Conservation (phyloP, 345 rosid species). For the Bruguiera sexangula region DNA sequence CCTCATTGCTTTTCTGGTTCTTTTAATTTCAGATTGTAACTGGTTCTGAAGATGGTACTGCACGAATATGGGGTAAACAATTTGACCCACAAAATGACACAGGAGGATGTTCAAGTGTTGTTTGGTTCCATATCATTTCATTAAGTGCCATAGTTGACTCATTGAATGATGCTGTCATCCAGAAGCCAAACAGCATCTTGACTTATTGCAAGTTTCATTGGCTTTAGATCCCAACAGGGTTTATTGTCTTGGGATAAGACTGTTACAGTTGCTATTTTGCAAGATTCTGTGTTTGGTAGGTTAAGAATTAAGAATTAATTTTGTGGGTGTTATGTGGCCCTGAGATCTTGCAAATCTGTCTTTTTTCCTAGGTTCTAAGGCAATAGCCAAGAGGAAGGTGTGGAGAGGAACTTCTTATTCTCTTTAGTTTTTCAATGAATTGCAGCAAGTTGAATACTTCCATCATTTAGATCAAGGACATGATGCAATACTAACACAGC, state of each 20-base stretch:
- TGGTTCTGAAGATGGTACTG: conserved; percentile 98
- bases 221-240: too few relatives aligned
- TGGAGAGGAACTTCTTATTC: not conserved
- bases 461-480: not conserved
- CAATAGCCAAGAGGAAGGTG: not conserved
- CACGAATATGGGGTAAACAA: conserved; percentile 87
- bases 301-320: not conserved
- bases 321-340: not conserved
- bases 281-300: not conserved
- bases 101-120: not conserved
- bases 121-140: not conserved
- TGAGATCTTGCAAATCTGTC: not conserved
- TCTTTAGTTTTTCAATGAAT: not conserved
- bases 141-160: too few relatives aligned
- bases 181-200: too few relatives aligned
- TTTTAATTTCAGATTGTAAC: conserved; percentile 63
- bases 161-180: not conserved
- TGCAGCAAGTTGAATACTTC: too few relatives aligned
- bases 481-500: not conserved
- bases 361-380: not conserved
- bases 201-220: too few relatives aligned
- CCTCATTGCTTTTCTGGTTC: conserved; percentile 10
- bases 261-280: too few relatives aligned
- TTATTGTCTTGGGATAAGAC: too few relatives aligned
- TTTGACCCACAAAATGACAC: not conserved